These are phyloP conservation scores for Lepiota subincarnata DNA, from an alignment of 768 basidiomycete genomes.

Conservation along the genomic window DNA sequence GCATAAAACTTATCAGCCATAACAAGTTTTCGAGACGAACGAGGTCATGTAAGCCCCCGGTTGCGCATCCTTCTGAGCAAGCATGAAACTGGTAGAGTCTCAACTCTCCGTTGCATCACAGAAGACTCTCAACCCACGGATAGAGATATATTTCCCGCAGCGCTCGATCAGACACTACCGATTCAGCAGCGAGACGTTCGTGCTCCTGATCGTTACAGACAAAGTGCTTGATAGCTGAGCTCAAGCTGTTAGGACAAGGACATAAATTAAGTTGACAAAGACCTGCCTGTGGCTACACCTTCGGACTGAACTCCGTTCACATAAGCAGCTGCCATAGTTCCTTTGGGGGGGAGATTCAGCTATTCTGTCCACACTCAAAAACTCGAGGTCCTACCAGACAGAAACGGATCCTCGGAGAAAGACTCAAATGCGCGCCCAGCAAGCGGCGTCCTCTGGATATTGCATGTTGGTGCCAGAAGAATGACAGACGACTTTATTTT, in stretches of 20 bases:
- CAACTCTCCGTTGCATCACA: background rate
- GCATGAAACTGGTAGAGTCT: constrained; percentile 48
- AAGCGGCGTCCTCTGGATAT: constrained; percentile 63
- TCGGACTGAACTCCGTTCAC: constrained; percentile 64
- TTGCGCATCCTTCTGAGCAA: constrained; percentile 58
- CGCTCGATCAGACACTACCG: constrained; percentile 60
- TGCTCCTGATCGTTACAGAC: constrained; percentile 73
- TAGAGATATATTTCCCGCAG: constrained; percentile 70
- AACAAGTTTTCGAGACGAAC: constrained; percentile 25
- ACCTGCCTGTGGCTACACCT: constrained; percentile 56
- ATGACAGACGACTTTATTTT: constrained; percentile 62
- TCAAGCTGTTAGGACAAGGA: background rate
- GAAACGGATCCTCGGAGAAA: constrained; percentile 67
- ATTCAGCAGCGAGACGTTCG: constrained; percentile 61
- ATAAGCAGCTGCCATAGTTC: constrained; percentile 59
- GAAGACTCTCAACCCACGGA: constrained; percentile 39
- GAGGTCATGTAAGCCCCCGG: constrained; percentile 70
- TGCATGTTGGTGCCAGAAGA: constrained; percentile 70
- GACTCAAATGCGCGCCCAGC: constrained; percentile 67
- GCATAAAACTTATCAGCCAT: background rate
- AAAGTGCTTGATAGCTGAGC: constrained; percentile 65
- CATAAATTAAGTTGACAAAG: background rate
- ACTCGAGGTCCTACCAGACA: constrained; percentile 43
- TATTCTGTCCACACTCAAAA: background rate
- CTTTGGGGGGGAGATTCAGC: constrained; percentile 26